Conservation (phyloP, 1,284 basidiomycete species). For the Trichosporon faecale region DNA sequence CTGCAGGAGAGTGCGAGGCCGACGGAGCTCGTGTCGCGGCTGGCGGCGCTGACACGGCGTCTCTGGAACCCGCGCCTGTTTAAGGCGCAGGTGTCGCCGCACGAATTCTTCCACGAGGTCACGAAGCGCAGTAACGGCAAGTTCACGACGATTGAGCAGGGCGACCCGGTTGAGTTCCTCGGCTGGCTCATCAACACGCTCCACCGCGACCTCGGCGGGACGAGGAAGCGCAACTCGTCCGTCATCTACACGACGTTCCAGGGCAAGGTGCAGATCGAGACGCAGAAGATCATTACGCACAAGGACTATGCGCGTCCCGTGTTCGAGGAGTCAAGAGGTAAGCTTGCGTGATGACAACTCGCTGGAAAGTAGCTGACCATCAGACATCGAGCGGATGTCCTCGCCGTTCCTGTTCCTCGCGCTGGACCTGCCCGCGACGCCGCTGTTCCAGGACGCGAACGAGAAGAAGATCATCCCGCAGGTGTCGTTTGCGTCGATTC, state of each 20-base stretch:
- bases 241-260: slow-evolving; percentile 92
- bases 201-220: slow-evolving; percentile 87
- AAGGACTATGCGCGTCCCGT: slow-evolving; percentile 74
- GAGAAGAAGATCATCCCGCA: slow-evolving; percentile 99
- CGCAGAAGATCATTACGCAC: slow-evolving; percentile 82
- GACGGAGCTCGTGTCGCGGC: slow-evolving; percentile 78
- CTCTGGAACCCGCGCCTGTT: slow-evolving; percentile 94
- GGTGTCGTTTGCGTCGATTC: slow-evolving; percentile 81
- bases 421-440: slow-evolving; percentile 91
- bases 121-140: slow-evolving; percentile 79
- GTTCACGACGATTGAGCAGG: slow-evolving; percentile 87
- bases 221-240: slow-evolving; percentile 79
- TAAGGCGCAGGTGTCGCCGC: slow-evolving; percentile 96
- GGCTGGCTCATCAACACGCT: slow-evolving; percentile 93
- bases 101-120: slow-evolving; percentile 97
- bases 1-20: slow-evolving; percentile 43
- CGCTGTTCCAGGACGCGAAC: slow-evolving; percentile 89
- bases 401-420: slow-evolving; percentile 95
- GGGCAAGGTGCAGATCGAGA: slow-evolving; percentile 87
- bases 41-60: slow-evolving; percentile 81
- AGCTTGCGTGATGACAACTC: slow-evolving; percentile 23
- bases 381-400: slow-evolving; percentile 78
- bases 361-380: slow-evolving; percentile 13
- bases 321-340: slow-evolving; percentile 89
- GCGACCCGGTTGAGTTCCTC: slow-evolving; percentile 93